Evolutionary conservation across 768 basidiomycete species (phyloP).

Genomic region (Mycena filopes): DNA sequence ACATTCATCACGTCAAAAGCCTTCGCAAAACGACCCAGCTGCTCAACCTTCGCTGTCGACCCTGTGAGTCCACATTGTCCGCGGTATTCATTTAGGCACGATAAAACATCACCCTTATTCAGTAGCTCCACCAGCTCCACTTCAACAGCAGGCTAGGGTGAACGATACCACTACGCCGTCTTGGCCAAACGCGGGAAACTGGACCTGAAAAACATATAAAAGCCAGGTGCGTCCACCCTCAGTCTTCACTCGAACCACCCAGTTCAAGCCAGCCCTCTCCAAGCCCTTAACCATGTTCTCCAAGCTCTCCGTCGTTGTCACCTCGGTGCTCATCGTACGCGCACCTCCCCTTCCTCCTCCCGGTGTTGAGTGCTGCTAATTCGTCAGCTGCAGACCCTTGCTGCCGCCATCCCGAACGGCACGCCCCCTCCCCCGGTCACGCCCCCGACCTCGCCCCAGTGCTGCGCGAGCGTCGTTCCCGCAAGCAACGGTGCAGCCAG

Average conservation of each 20-base stretch:
- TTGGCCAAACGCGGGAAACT: neutral
- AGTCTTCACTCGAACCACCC: slow-evolving; percentile 13
- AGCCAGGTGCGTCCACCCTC: neutral
- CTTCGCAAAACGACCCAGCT: too few relatives aligned
- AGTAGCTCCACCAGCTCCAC: too few relatives aligned
- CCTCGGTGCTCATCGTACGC: slow-evolving; percentile 17
- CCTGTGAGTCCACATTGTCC: too few relatives aligned
- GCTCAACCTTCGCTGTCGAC: too few relatives aligned
- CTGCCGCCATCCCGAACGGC: slow-evolving; percentile 12
- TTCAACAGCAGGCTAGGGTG: too few relatives aligned
- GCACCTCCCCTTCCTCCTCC: too few relatives aligned
- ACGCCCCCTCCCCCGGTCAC: slow-evolving; percentile 5
- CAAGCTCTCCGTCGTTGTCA: slow-evolving; percentile 16
- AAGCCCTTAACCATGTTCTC: slow-evolving; percentile 10
- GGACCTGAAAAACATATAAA: neutral
- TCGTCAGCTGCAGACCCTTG: neutral
- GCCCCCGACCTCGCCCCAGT: slow-evolving; percentile 1
- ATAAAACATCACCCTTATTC: too few relatives aligned
- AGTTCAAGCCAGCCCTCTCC: slow-evolving; percentile 1
- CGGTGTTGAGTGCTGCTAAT: neutral
- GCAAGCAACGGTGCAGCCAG: neutral
- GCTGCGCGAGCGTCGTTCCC: slow-evolving; percentile 5
- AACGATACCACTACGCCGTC: neutral
- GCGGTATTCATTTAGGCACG: too few relatives aligned
- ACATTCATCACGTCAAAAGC: too few relatives aligned